These are phyloP conservation scores for Podospora comata DNA, from an alignment of 495 filamentous ascomycete species.

Conservation along the genomic window DNA sequence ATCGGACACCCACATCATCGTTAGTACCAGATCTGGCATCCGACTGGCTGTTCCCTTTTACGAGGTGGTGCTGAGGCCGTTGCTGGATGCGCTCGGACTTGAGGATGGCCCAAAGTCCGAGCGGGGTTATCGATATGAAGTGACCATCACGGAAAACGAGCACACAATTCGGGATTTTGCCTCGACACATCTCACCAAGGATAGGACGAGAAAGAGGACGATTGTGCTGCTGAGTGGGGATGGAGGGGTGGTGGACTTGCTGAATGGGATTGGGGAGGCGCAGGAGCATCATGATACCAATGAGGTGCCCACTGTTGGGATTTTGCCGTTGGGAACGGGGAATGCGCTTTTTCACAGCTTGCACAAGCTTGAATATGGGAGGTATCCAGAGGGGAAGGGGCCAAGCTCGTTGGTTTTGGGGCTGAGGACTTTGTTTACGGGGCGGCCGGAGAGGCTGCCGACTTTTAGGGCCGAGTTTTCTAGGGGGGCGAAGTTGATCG, in stretches of 20 bases:
- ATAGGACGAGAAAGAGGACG: slow-evolving; percentile 43
- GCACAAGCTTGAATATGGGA: slow-evolving; percentile 36
- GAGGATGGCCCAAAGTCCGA: neutral
- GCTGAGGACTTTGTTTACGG: slow-evolving; percentile 58
- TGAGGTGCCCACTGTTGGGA: slow-evolving; percentile 43
- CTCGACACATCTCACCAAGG: slow-evolving; percentile 33
- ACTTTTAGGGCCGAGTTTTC: slow-evolving; percentile 65
- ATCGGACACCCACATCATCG: slow-evolving; percentile 56
- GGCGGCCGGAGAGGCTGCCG: slow-evolving; percentile 45
- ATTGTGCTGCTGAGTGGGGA: slow-evolving; percentile 82
- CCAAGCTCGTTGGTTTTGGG: slow-evolving; percentile 44
- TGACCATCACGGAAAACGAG: slow-evolving; percentile 52
- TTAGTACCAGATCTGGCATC: slow-evolving; percentile 72
- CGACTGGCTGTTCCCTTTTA: slow-evolving; percentile 58
- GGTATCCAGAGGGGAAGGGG: slow-evolving; percentile 9
- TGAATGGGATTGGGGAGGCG: slow-evolving; percentile 56
- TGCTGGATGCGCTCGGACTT: slow-evolving; percentile 42
- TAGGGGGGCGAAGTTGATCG: slow-evolving; percentile 55
- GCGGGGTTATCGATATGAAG: slow-evolving; percentile 43
- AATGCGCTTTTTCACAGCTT: slow-evolving; percentile 81
- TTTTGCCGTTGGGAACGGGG: slow-evolving; percentile 80
- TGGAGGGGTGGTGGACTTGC: slow-evolving; percentile 72
- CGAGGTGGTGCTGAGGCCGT: slow-evolving; percentile 52
- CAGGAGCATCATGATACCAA: neutral
- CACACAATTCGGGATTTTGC: slow-evolving; percentile 62